Percentiles rank a stretch among this genome's conserved stretches.
These are phyloP conservation scores for Apiospora sp. DNA, from an alignment of 2,329 filamentous ascomycete species.

Conservation along the genomic window DNA sequence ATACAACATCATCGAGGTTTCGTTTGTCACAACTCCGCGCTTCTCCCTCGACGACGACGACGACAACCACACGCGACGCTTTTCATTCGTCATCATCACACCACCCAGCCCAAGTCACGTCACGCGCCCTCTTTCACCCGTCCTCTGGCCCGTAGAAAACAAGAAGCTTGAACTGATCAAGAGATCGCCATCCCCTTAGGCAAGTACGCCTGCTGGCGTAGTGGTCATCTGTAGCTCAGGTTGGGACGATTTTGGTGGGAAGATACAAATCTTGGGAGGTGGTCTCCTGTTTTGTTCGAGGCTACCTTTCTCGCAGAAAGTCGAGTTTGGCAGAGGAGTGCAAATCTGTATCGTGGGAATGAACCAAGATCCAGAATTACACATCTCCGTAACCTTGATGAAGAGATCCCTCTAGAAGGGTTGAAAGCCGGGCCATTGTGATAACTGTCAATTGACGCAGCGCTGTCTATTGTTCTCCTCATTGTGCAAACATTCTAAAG, in stretches of 20 bases:
- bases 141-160: conserved; percentile 18
- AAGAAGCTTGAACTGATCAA: not conserved
- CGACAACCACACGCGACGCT: not conserved
- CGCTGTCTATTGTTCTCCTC: conserved; percentile 27
- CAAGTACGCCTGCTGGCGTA: conserved; percentile 27
- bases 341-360: conserved; percentile 26
- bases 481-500: conserved; percentile 28
- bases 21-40: not conserved
- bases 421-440: conserved; percentile 27
- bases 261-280: conserved; percentile 6
- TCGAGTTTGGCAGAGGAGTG: conserved; percentile 20
- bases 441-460: conserved; percentile 28
- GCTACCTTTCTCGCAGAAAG: conserved; percentile 18
- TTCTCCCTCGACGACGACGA: not conserved
- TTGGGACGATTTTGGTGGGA: conserved; percentile 18
- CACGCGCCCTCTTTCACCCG: conserved; percentile 19
- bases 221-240: conserved; percentile 25
- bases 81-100: conserved; percentile 14
- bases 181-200: conserved; percentile 21
- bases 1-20: not conserved
- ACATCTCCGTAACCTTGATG: conserved; percentile 30
- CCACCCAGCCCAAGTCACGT: conserved; percentile 15
- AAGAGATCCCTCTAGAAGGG: conserved; percentile 28
- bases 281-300: not conserved
- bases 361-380: conserved; percentile 28